These are phyloP conservation scores for Microdochium trichocladiopsis DNA, from an alignment of 2,329 filamentous ascomycete genomes.

Conservation along the genomic window DNA sequence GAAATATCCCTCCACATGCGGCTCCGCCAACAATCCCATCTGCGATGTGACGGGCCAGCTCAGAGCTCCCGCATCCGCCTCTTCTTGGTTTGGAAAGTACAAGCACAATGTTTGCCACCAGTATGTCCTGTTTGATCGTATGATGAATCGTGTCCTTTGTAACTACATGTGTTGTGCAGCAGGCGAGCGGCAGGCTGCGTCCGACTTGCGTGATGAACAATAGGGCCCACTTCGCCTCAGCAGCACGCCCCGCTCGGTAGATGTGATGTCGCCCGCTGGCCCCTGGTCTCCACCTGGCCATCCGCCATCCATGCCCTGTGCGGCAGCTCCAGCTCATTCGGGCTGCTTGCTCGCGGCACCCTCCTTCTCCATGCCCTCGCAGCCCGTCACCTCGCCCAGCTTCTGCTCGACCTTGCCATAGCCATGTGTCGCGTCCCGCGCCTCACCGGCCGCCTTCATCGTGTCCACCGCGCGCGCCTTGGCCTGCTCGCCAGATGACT, in stretches of 20 bases:
- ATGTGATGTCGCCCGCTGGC: neutral
- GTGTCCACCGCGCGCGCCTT: constrained; percentile 53
- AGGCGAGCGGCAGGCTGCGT: neutral
- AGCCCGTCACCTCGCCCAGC: constrained; percentile 56
- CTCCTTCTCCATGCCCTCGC: constrained; percentile 63
- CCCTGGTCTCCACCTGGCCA: neutral
- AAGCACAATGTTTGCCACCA: neutral
- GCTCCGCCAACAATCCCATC: neutral
- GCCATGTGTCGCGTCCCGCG: constrained; percentile 47
- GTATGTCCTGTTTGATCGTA: neutral
- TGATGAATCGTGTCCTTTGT: neutral
- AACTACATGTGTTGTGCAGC: neutral
- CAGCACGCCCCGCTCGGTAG: neutral
- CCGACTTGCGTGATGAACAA: neutral
- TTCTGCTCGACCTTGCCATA: constrained; percentile 59
- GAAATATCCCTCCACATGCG: neutral
- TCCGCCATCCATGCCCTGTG: neutral
- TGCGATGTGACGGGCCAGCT: neutral
- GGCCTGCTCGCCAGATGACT: constrained; percentile 54
- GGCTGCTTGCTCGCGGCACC: constrained; percentile 42
- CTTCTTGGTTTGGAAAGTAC: neutral
- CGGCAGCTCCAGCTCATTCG: constrained; percentile 1
- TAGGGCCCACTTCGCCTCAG: neutral
- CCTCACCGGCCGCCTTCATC: constrained; percentile 54
- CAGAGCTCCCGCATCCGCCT: neutral